Percentiles rank a stretch among this genome's conserved stretches.
Evolutionary conservation across 495 filamentous ascomycete genomes (phyloP).

Genomic region (Poronia punctata): DNA sequence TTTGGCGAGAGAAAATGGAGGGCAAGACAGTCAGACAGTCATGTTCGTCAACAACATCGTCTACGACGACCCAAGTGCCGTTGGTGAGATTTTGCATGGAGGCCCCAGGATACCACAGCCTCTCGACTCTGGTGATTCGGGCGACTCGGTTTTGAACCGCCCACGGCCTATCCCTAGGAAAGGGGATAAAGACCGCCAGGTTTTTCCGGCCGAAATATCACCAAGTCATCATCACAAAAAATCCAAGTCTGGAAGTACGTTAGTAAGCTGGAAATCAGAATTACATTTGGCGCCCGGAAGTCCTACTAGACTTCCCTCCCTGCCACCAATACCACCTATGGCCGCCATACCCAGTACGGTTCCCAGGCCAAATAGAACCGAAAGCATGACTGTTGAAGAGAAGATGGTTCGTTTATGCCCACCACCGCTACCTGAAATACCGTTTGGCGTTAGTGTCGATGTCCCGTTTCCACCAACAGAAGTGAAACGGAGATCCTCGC

Average conservation of each 20-base stretch:
- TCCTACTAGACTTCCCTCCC: slow-evolving; percentile 39
- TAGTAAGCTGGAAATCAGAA: slow-evolving; percentile 36
- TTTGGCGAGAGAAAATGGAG: slow-evolving; percentile 20
- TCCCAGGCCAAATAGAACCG: slow-evolving; percentile 39
- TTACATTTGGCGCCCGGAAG: slow-evolving; percentile 38
- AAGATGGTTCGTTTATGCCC: slow-evolving; percentile 45
- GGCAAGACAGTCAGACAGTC: slow-evolving; percentile 37
- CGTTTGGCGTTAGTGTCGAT: slow-evolving; percentile 11
- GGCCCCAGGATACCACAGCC: slow-evolving; percentile 23
- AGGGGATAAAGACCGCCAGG: slow-evolving; percentile 27
- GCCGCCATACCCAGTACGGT: slow-evolving; percentile 22
- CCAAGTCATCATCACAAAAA: slow-evolving; percentile 29
- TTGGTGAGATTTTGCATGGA: slow-evolving; percentile 38
- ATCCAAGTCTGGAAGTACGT: slow-evolving; percentile 38
- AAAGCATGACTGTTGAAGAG: slow-evolving; percentile 50
- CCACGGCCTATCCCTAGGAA: slow-evolving; percentile 47
- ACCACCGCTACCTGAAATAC: slow-evolving; percentile 35
- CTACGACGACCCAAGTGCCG: slow-evolving; percentile 39
- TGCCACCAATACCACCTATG: slow-evolving; percentile 39
- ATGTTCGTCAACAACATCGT: slow-evolving; percentile 49
- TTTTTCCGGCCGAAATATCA: slow-evolving; percentile 36
- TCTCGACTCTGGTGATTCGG: slow-evolving; percentile 20
- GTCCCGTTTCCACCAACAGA: slow-evolving; percentile 3
- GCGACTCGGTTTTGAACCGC: slow-evolving; percentile 39
- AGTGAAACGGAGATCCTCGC: slow-evolving; percentile 34